phyloP scores from a whole-genome alignment of 805 yeast genomes.

The Candida sphagnicola region DNA sequence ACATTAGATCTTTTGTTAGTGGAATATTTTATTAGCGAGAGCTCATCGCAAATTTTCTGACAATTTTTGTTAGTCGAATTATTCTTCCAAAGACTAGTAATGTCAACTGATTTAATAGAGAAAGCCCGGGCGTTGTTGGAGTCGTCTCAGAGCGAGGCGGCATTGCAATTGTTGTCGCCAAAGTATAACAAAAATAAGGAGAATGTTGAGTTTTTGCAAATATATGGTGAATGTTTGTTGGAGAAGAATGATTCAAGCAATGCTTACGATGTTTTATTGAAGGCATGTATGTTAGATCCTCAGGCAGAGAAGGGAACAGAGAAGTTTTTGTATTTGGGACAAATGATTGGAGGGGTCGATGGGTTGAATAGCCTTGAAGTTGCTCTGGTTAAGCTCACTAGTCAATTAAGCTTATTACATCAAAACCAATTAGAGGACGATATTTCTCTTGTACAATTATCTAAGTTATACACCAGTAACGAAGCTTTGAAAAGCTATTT shows the following conservation, averaged over 20 bases:
- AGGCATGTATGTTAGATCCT: constrained; percentile 68
- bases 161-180: constrained; percentile 46
- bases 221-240: constrained; percentile 71
- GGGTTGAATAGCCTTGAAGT: constrained; percentile 61
- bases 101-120: constrained; percentile 10
- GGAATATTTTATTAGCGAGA: background rate
- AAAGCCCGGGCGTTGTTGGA: constrained; percentile 43
- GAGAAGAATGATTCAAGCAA: constrained; percentile 77
- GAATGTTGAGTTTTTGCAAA: constrained; percentile 46
- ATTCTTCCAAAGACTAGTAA: background rate
- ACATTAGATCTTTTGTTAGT: too few species aligned
- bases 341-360: constrained; percentile 76
- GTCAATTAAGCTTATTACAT: constrained; percentile 33
- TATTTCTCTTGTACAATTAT: constrained; percentile 20
- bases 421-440: constrained; percentile 19
- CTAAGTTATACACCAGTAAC: constrained; percentile 19
- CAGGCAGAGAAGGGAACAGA: constrained; percentile 64
- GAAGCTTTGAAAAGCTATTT: constrained; percentile 28
- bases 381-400: constrained; percentile 53
- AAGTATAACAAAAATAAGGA: constrained; percentile 27
- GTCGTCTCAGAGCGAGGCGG: constrained; percentile 49
- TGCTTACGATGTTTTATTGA: constrained; percentile 61
- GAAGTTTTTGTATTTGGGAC: constrained; percentile 88
- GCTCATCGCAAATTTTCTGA: background rate
- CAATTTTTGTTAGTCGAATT: background rate